A percentile compares a stretch with the other conserved stretches of the same genome.
Evolutionary conservation across 1,139 yeast species (phyloP).

Genomic region (Maudiozyma humilis): DNA sequence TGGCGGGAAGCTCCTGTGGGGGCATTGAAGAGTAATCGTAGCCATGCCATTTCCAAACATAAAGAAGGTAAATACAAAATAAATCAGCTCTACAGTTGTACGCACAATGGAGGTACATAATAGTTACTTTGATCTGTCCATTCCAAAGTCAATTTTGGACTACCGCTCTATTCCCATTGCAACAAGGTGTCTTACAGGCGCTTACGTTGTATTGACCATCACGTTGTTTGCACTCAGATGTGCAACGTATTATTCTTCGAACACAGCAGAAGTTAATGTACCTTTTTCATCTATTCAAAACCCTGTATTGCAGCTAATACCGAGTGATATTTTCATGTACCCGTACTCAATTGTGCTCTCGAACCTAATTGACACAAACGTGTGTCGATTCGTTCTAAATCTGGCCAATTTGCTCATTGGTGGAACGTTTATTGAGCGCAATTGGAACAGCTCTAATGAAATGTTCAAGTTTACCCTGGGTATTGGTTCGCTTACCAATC

Average conservation of each 20-base stretch:
- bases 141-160: conserved; percentile 18
- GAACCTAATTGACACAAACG: conserved; percentile 59
- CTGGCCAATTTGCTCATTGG: conserved; percentile 46
- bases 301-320: conserved; percentile 65
- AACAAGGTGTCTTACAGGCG: conserved; percentile 32
- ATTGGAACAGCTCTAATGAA: conserved; percentile 50
- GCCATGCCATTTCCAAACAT: no score
- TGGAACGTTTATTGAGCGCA: conserved; percentile 43
- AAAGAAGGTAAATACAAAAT: no score
- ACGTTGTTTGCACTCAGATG: conserved; percentile 31
- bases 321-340: conserved; percentile 47
- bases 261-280: conserved; percentile 13
- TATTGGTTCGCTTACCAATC: conserved; percentile 53
- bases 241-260: conserved; percentile 20
- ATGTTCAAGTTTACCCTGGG: conserved; percentile 51
- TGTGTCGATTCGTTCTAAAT: conserved; percentile 45
- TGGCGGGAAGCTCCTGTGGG: no score
- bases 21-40: no score
- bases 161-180: conserved; percentile 35
- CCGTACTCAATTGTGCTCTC: conserved; percentile 78
- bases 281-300: conserved; percentile 8
- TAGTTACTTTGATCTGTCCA: conserved; percentile 17
- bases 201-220: conserved; percentile 30
- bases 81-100: no score
- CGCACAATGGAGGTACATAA: conserved; percentile 19